Base-by-base conservation (phyloP, 2,329 filamentous ascomycete genomes). In the Dothideomycetidae sp. region DNA sequence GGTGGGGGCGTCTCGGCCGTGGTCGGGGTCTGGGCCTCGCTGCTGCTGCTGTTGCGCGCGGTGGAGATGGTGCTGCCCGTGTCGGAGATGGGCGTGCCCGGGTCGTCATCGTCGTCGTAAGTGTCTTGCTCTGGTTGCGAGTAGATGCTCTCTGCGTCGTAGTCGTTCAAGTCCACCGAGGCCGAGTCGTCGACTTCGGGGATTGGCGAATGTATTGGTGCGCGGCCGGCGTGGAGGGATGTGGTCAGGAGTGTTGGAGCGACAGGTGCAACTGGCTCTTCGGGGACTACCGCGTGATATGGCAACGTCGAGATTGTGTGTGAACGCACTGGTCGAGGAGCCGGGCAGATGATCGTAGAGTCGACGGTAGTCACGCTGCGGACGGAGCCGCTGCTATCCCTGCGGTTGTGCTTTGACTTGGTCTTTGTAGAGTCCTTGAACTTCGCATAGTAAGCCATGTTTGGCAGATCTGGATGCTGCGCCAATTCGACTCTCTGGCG, bases 131-230 rank as follows among this genome's bases (percentile, higher is more conserved):
- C 35, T 17, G 35, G 35, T 33, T 38, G 36, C 5, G 36, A 38
- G 30, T 38, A 38, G 29, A 38, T 18, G 3, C 29, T 32, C 10
- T 29, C 36, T 3, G 36, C 36, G 29, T 38, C 36, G 30, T 38
- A 38, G 18, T 38, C 36, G 29, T 12, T 19, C 10, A 15, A 21
- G 16, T 29, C 13, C 12, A 33, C 17, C 10, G 35, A 37, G 13
- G 35, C 30, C 16, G 35, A 18, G 10, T 32, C 29, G 13, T 26
- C 26, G 13, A 29, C 35, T 29, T 37, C 35, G 15, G 35, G 26
- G 23, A 37, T 37, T 3, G 36, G 36, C 5, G 36, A 38, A 15
- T 29, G 18, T 12, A 38, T 14, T 13, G 36, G 33, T 26, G 33
- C 19, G n/a, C 19, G 21, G 21, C 7, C 21, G 21, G 21, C 21